A percentile compares a stretch with the other conserved stretches of the same genome.
phyloP scores from a whole-genome alignment of 1,139 yeast species.

The Taiozyma sp. region DNA sequence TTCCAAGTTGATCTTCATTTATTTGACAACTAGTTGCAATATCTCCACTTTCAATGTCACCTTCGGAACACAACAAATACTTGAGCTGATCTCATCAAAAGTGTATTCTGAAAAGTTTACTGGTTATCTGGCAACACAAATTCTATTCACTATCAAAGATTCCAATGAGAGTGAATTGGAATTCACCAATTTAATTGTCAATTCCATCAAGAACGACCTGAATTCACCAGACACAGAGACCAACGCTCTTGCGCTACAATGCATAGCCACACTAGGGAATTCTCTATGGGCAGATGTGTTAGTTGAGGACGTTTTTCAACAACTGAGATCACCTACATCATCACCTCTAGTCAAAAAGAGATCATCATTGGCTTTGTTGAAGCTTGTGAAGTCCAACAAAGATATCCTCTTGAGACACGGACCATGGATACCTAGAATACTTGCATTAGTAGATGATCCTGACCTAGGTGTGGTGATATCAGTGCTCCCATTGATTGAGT shows the following conservation, averaged over 20 bases:
- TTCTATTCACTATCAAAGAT: constrained; percentile 44
- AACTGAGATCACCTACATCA: constrained; percentile 72
- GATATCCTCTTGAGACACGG: constrained; percentile 41
- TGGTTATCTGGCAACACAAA: constrained; percentile 72
- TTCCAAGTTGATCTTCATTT: constrained; percentile 72
- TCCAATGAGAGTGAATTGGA: constrained; percentile 28
- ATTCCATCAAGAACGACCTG: constrained; percentile 52
- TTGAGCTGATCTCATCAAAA: constrained; percentile 51
- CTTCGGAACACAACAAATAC: constrained; percentile 66
- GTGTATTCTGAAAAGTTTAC: constrained; percentile 72
- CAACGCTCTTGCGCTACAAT: constrained; percentile 73
- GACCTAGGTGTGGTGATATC: constrained; percentile 69
- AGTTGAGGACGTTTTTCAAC: constrained; percentile 61
- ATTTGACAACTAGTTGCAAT: constrained; percentile 48
- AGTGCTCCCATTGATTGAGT: constrained; percentile 61
- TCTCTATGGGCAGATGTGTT: constrained; percentile 46
- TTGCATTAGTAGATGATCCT: constrained; percentile 47
- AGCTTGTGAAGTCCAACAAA: constrained; percentile 41
- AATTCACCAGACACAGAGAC: constrained; percentile 49
- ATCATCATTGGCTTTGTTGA: constrained; percentile 61
- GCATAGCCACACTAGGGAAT: constrained; percentile 54
- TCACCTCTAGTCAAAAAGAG: constrained; percentile 58
- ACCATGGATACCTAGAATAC: constrained; percentile 72
- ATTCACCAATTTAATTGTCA: constrained; percentile 35
- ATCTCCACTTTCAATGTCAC: constrained; percentile 46